Percentiles rank a stretch among this genome's conserved stretches.
Conservation (phyloP, 805 yeast genomes). For the Candida argentea region DNA sequence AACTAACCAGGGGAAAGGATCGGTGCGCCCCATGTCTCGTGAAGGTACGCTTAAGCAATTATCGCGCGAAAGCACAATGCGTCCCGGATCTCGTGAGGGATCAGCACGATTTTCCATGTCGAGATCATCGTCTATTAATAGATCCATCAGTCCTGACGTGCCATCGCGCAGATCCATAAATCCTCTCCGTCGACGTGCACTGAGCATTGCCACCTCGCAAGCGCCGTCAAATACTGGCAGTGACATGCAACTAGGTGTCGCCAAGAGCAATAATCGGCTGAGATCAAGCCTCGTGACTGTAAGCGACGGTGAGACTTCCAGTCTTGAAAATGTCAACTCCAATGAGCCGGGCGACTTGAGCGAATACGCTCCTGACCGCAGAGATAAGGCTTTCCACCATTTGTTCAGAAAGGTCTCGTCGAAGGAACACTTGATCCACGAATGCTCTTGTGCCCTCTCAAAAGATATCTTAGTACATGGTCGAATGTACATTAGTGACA, state of each 20-base stretch:
- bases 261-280: conserved; percentile 2
- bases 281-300: conserved; percentile 1
- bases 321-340: too few species aligned
- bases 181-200: neutral
- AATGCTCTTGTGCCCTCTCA: conserved; percentile 82
- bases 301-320: neutral
- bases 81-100: neutral
- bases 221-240: neutral
- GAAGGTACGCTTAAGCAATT: neutral
- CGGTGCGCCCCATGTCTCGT: neutral
- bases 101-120: neutral
- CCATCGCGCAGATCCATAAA: neutral
- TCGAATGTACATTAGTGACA: conserved; percentile 68
- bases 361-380: conserved; percentile 8
- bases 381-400: conserved; percentile 64
- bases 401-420: conserved; percentile 58
- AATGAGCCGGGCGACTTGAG: conserved; percentile 4
- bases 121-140: neutral
- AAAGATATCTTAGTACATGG: conserved; percentile 86
- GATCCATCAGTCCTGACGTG: neutral
- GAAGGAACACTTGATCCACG: conserved; percentile 71
- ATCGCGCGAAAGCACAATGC: neutral
- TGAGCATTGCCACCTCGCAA: neutral
- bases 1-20: neutral
- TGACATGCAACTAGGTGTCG: conserved; percentile 1